Base-by-base conservation (phyloP, 1,284 basidiomycete genomes). In the Fistulinella cinereoalba region DNA sequence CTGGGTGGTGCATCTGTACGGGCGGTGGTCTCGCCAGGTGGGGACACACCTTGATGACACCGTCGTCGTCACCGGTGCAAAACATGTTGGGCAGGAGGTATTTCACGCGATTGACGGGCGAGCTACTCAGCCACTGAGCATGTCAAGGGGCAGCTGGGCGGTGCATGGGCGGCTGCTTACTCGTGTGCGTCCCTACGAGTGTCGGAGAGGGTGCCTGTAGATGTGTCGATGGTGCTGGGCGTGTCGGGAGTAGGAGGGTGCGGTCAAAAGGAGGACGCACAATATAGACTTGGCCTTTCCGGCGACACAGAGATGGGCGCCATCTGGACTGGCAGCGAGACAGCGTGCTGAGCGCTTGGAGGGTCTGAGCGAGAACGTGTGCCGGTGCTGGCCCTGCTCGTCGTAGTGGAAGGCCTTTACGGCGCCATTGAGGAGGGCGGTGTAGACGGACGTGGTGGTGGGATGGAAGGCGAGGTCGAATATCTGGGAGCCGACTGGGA, bases 391-490 rank as follows among this genome's bases (percentile, higher is more conserved):
- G 3, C 85, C 86, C 52, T 83, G 77, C 29, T 82, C 79, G 59
- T 85, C 77, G 61, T 91, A 95, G 5, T 75, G 62, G 64, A 87
- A 89, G 0, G 88, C 84, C 56, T 88, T 90, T 56, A 97, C 74
- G 45, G 89, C 79, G 29, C 93, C 93, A 0, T 87, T 87, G 24
- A 97, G 75, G 3, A 96, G 79, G 1, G 83, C 89, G 0, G 85
- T 75, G 63, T 88, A 93, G 9, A 95, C 79, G 16, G 83, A 73
- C 0, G 82, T 68, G 31, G 78, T 64, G 1, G 70, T 73, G 0
- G 94, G 93, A 59, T 95, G 91, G 62, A 97, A 97, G 1, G 76
- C 79, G 37, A 97, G 73, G 71, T 97, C 94, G 65, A 97, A 95
- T 29, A 93, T 83, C 67, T 97, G 88, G 19, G 81, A 79, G 41